Conservation (phyloP, 2,329 filamentous ascomycete species). For the Cordyceps farinosa region DNA sequence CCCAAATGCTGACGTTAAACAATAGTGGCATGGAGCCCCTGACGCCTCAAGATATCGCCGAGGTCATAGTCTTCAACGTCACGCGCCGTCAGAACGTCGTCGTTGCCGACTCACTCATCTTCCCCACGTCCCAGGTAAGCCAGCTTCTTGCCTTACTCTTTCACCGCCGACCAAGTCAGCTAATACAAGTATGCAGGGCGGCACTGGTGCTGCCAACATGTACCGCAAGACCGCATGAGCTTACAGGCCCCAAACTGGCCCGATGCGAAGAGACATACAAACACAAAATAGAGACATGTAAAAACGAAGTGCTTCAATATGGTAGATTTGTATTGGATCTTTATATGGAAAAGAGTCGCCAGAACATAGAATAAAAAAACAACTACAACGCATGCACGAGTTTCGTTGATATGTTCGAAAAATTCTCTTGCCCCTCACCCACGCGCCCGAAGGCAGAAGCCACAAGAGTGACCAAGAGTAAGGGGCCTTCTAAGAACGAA, state of each 20-base stretch:
- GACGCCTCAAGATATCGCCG: constrained; percentile 86
- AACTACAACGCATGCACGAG: constrained; percentile 3
- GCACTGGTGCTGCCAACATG: constrained; percentile 7
- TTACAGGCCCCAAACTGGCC: not conserved
- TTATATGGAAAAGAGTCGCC: not conserved
- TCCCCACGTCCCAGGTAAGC: constrained; percentile 79
- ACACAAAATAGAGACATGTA: constrained; percentile 13
- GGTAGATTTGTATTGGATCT: not conserved
- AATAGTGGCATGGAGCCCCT: constrained; percentile 71
- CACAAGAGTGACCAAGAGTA: constrained; percentile 24
- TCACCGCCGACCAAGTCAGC: not conserved
- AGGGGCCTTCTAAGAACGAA: constrained; percentile 39
- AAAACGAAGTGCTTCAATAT: not conserved
- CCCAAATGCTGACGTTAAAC: not conserved
- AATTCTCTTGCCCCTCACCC: constrained; percentile 41
- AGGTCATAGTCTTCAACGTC: constrained; percentile 82
- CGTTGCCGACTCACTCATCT: constrained; percentile 80
- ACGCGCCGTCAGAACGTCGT: constrained; percentile 87
- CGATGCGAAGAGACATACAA: not conserved
- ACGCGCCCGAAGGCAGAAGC: constrained; percentile 28
- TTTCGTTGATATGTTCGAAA: constrained; percentile 34
- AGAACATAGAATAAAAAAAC: not conserved
- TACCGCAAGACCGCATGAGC: constrained; percentile 11
- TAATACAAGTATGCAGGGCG: constrained; percentile 1
- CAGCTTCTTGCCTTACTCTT: not conserved